Evolutionary conservation across 176 grass and related monocot genomes (phyloP).

Genomic region (Carex scoparia): DNA sequence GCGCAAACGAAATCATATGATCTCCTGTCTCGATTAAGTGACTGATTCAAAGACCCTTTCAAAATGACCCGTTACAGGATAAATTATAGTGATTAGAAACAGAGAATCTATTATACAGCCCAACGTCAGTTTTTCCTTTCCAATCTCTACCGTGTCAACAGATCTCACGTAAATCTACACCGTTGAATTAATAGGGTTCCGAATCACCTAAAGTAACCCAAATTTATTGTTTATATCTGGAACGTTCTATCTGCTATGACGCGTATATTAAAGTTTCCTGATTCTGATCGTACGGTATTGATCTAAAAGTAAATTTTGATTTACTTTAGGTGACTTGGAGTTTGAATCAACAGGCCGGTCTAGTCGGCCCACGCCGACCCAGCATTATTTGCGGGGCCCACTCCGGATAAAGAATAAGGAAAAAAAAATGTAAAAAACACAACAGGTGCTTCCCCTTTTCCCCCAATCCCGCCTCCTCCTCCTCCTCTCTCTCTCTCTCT

Average conservation of each 20-base stretch:
- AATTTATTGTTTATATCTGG: too few species aligned
- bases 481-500: neutral
- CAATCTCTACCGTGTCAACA: neutral
- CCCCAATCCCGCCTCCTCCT: neutral
- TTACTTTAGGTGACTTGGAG: too few species aligned
- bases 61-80: neutral
- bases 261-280: too few species aligned
- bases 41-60: neutral
- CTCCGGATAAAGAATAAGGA: neutral
- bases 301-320: too few species aligned
- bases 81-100: neutral
- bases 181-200: neutral
- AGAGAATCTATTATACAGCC: neutral
- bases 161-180: neutral
- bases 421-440: conserved; percentile 4
- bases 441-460: neutral
- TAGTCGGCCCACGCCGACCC: conserved; percentile 14
- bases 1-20: neutral
- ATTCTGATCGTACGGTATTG: too few species aligned
- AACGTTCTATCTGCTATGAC: too few species aligned
- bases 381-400: conserved; percentile 20
- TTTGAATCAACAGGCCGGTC: neutral
- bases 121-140: neutral
- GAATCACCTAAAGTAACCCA: too few species aligned
- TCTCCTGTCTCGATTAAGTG: neutral